A percentile compares a stretch with the other conserved stretches of the same genome.
phyloP scores from a whole-genome alignment of 352 stramenopile genomes.

The Pythium phragmitis region DNA sequence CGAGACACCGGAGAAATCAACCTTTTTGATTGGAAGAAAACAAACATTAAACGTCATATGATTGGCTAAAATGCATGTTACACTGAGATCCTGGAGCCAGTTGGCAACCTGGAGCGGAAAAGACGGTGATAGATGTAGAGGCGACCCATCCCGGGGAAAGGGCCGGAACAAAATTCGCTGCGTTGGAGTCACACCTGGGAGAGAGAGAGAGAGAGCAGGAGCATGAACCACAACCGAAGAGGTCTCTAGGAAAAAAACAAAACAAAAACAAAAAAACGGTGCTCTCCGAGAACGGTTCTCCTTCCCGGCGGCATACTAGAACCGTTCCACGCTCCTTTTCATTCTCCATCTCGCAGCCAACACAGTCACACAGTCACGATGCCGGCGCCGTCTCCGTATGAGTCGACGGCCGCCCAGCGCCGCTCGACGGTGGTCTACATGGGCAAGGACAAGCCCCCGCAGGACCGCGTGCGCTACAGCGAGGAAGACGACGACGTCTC shows the following conservation, averaged over 20 bases:
- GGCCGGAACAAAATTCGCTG: background rate
- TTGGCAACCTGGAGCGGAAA: background rate
- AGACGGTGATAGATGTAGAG: background rate
- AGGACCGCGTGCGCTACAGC: slow-evolving; percentile 25
- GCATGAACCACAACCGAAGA: background rate
- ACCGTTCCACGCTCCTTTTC: background rate
- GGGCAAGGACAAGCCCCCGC: slow-evolving; percentile 16
- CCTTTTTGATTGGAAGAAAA: background rate
- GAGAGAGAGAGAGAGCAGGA: background rate
- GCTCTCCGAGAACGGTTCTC: background rate
- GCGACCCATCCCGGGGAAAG: background rate
- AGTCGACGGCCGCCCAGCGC: slow-evolving; percentile 36
- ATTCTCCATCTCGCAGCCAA: background rate
- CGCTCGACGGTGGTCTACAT: slow-evolving; percentile 36
- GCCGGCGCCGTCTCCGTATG: slow-evolving; percentile 9
- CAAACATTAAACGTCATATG: background rate
- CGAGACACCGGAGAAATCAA: background rate
- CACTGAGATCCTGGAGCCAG: background rate
- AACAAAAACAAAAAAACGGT: too few relatives aligned
- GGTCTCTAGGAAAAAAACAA: too few relatives aligned
- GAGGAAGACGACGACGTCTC: slow-evolving; percentile 62
- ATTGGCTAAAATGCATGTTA: background rate
- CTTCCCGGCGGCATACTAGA: background rate
- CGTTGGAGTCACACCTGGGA: background rate
- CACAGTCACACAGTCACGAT: background rate